Evolutionary conservation across 2,329 filamentous ascomycete species (phyloP).

Genomic region (Colletotrichum sp.): DNA sequence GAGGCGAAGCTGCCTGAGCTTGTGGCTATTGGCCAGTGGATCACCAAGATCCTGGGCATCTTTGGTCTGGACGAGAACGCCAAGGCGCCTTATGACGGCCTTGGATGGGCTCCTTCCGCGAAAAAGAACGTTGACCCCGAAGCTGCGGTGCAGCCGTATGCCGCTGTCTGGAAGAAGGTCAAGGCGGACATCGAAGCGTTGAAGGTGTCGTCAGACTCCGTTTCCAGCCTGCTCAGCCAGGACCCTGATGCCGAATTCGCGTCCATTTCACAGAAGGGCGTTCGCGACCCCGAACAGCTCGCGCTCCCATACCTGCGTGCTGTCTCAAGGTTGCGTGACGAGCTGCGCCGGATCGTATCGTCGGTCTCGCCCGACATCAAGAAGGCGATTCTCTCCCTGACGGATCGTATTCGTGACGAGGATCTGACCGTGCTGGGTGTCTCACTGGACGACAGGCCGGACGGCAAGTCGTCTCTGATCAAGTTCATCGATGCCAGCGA

Average conservation of each 20-base stretch:
- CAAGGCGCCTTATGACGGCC: slow-evolving; percentile 57
- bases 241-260: slow-evolving; percentile 53
- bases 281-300: slow-evolving; percentile 57
- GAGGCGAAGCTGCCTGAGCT: slow-evolving; percentile 50
- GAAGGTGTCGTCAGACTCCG: slow-evolving; percentile 51
- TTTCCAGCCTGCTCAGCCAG: slow-evolving; percentile 47
- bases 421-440: slow-evolving; percentile 84
- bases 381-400: slow-evolving; percentile 77
- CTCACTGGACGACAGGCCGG: slow-evolving; percentile 84
- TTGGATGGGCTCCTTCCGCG: slow-evolving; percentile 57
- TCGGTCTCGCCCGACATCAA: slow-evolving; percentile 55
- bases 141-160: slow-evolving; percentile 50
- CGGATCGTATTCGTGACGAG: slow-evolving; percentile 80
- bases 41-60: slow-evolving; percentile 83
- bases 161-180: slow-evolving; percentile 48
- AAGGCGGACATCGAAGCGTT: slow-evolving; percentile 51
- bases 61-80: slow-evolving; percentile 78
- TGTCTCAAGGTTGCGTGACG: slow-evolving; percentile 63
- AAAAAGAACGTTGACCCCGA: slow-evolving; percentile 46
- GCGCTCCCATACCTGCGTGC: slow-evolving; percentile 61
- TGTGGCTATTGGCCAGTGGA: slow-evolving; percentile 72
- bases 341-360: slow-evolving; percentile 61
- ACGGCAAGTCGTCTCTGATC: slow-evolving; percentile 73
- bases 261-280: slow-evolving; percentile 47
- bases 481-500: slow-evolving; percentile 65